Conservation (phyloP, 2,329 filamentous ascomycete genomes). For the Colletotrichum paranaense region DNA sequence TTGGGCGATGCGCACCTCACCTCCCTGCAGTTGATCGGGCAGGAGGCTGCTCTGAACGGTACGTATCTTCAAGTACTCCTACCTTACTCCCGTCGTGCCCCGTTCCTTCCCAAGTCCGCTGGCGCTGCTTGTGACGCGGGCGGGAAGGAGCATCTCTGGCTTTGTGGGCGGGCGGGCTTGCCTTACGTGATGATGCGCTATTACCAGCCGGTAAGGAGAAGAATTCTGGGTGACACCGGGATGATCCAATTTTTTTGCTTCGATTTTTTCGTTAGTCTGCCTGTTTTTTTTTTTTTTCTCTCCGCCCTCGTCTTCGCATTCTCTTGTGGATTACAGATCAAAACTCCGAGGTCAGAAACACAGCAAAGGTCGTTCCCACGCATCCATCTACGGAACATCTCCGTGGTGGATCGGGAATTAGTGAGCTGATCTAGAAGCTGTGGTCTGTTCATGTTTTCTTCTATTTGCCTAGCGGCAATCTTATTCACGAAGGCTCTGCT, state of each 20-base stretch:
- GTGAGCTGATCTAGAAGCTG: constrained; percentile 17
- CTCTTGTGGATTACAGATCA: neutral
- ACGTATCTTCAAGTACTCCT: neutral
- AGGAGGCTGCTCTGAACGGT: neutral
- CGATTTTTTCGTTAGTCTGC: neutral
- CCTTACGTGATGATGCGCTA: constrained; percentile 34
- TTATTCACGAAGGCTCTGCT: neutral
- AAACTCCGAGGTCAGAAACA: neutral
- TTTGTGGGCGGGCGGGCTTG: neutral
- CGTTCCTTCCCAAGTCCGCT: neutral
- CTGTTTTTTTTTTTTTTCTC: neutral
- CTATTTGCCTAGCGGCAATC: neutral
- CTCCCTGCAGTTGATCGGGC: constrained; percentile 14
- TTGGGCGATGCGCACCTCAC: neutral
- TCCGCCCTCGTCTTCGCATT: neutral
- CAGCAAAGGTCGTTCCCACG: too few species aligned
- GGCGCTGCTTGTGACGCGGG: neutral
- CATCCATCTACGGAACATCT: constrained; percentile 27
- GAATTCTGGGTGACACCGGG: constrained; percentile 16
- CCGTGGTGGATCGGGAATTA: constrained; percentile 27
- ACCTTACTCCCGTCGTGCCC: neutral
- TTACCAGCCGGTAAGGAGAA: neutral
- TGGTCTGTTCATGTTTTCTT: neutral
- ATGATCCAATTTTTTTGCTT: constrained; percentile 21
- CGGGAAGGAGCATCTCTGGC: neutral